A percentile compares a stretch with the other conserved stretches of the same genome.
These are phyloP conservation scores for Gymnopilus dilepis DNA, from an alignment of 768 basidiomycete species.

Conservation along the genomic window DNA sequence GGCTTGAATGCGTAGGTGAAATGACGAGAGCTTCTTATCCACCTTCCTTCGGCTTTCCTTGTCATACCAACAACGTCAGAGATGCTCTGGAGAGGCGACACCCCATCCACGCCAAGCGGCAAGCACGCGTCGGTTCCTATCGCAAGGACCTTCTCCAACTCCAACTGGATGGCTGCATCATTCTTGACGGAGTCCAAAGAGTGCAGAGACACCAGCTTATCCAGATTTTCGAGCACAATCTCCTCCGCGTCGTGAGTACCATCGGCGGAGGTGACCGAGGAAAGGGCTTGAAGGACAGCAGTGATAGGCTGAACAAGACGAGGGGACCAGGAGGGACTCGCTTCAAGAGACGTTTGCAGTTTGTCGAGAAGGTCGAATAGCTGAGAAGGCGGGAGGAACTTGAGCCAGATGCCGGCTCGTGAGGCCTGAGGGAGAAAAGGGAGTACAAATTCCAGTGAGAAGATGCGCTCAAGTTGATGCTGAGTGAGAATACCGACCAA, in stretches of 20 bases:
- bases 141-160: slow-evolving; percentile 56
- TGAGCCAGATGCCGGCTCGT: slow-evolving; percentile 55
- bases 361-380: slow-evolving; percentile 51
- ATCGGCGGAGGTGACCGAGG: slow-evolving; percentile 6
- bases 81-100: not conserved
- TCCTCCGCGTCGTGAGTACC: slow-evolving; percentile 28
- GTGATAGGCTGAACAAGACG: slow-evolving; percentile 35
- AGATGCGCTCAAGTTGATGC: not conserved
- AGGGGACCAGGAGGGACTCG: not conserved
- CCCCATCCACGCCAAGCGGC: slow-evolving; percentile 42
- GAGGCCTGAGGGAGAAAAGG: slow-evolving; percentile 24
- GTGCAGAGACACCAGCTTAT: slow-evolving; percentile 45
- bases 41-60: slow-evolving; percentile 34
- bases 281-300: slow-evolving; percentile 42
- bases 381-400: slow-evolving; percentile 49
- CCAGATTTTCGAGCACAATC: slow-evolving; percentile 36
- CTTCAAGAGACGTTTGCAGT: slow-evolving; percentile 25
- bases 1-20: not conserved
- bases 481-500: slow-evolving; percentile 7
- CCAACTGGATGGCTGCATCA: too few species aligned
- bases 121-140: slow-evolving; percentile 43
- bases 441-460: not conserved
- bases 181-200: slow-evolving; percentile 31
- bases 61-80: too few species aligned
- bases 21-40: slow-evolving; percentile 34